These are phyloP conservation scores for Chalciporus sphaerocephalus DNA, from an alignment of 768 basidiomycete genomes.

Conservation along the genomic window DNA sequence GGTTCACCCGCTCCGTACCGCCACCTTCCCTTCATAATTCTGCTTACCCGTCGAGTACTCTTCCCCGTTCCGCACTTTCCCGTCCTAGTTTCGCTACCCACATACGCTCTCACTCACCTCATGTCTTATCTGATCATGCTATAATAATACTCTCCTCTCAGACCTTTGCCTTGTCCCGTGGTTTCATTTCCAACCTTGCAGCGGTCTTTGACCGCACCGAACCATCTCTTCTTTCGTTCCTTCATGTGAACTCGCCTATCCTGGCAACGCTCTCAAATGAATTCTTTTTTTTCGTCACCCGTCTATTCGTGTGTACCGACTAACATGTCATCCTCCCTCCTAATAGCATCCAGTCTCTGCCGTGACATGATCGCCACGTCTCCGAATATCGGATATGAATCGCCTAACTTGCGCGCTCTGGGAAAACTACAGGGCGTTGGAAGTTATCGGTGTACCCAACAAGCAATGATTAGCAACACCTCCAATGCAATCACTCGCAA, in stretches of 20 bases:
- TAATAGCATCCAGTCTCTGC: slow-evolving; percentile 9
- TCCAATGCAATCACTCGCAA: not conserved
- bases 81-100: slow-evolving; percentile 9
- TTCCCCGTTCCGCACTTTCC: slow-evolving; percentile 14
- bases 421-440: slow-evolving; percentile 63
- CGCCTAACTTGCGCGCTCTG: slow-evolving; percentile 41
- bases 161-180: slow-evolving; percentile 4
- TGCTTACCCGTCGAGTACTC: slow-evolving; percentile 13
- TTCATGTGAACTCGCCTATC: slow-evolving; percentile 24
- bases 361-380: slow-evolving; percentile 24
- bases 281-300: slow-evolving; percentile 17
- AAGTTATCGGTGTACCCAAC: slow-evolving; percentile 53
- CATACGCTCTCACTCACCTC: slow-evolving; percentile 10
- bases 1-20: not conserved
- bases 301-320: slow-evolving; percentile 21
- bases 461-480: slow-evolving; percentile 9
- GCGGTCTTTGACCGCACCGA: slow-evolving; percentile 28
- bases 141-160: slow-evolving; percentile 28
- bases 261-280: slow-evolving; percentile 30
- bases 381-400: slow-evolving; percentile 29
- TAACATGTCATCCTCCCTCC: slow-evolving; percentile 14
- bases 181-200: slow-evolving; percentile 11
- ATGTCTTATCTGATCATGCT: slow-evolving; percentile 27
- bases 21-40: slow-evolving; percentile 8
- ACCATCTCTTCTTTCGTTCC: slow-evolving; percentile 9